phyloP scores from a whole-genome alignment of 2,329 filamentous ascomycete species.

The Trichoderma atroviride region DNA sequence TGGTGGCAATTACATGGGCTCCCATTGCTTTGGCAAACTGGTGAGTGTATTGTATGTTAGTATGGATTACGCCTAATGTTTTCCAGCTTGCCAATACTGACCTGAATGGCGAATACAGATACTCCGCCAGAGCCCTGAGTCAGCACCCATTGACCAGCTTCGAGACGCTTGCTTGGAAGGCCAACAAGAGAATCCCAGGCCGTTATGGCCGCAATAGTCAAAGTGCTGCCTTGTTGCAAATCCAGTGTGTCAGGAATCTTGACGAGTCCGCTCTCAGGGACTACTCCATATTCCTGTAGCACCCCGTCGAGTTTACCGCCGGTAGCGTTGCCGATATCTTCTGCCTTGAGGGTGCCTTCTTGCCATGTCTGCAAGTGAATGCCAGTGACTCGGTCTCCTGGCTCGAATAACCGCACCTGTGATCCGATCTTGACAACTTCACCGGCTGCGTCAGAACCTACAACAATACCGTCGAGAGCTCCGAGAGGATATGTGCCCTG shows the following conservation, averaged over 20 bases:
- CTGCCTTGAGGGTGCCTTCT: neutral
- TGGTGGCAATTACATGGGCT: neutral
- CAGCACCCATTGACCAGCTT: neutral
- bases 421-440: neutral
- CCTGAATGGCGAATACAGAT: neutral
- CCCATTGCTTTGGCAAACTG: neutral
- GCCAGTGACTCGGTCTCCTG: neutral
- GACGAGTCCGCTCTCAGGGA: neutral
- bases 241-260: neutral
- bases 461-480: neutral
- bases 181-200: neutral
- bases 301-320: neutral
- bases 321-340: neutral
- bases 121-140: neutral
- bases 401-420: neutral
- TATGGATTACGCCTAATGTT: neutral
- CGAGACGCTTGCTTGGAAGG: neutral
- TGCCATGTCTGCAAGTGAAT: neutral
- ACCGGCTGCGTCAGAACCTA: neutral
- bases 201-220: neutral
- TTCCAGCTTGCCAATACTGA: neutral
- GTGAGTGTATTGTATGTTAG: neutral
- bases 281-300: neutral
- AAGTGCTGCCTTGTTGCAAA: neutral
- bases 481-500: neutral